These are phyloP conservation scores for Camellia granthamiana DNA, from an alignment of 148 eudicot species.

Conservation along the genomic window DNA sequence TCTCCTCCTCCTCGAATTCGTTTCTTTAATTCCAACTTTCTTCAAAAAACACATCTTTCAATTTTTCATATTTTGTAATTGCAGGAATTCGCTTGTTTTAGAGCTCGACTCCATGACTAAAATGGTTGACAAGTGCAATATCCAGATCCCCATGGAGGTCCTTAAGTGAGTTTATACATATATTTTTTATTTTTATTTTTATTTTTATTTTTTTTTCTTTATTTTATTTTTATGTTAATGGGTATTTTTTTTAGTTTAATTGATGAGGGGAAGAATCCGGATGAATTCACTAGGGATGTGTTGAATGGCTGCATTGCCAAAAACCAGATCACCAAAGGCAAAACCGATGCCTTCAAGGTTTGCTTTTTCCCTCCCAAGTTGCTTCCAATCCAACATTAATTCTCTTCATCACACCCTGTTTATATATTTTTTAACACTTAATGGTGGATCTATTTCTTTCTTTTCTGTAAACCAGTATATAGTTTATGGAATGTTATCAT, in stretches of 20 bases:
- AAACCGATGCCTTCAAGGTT: slow-evolving; percentile 86
- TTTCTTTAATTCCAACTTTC: neutral
- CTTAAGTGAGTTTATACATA: slow-evolving; percentile 48
- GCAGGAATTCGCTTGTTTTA: slow-evolving; percentile 52
- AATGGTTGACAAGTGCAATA: slow-evolving; percentile 62
- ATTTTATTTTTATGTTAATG: neutral
- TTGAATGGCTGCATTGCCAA: slow-evolving; percentile 68
- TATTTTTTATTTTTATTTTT: neutral
- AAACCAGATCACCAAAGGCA: slow-evolving; percentile 78
- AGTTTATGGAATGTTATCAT: too few species aligned
- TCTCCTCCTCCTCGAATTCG: neutral
- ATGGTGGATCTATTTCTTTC: too few species aligned
- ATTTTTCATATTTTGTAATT: neutral
- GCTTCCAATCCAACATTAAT: neutral
- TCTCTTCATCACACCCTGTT: neutral
- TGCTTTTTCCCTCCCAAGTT: neutral
- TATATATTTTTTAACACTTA: too few species aligned
- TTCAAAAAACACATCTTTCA: neutral
- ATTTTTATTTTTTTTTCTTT: too few species aligned
- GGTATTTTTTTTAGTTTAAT: slow-evolving; percentile 42
- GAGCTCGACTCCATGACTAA: slow-evolving; percentile 79
- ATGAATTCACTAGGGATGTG: slow-evolving; percentile 69
- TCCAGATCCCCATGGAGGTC: slow-evolving; percentile 80
- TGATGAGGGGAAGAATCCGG: slow-evolving; percentile 86
- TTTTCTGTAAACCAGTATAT: too few species aligned